Evolutionary conservation across 306 rosid genomes (phyloP).

Genomic region (Leucaena leucocephala): DNA sequence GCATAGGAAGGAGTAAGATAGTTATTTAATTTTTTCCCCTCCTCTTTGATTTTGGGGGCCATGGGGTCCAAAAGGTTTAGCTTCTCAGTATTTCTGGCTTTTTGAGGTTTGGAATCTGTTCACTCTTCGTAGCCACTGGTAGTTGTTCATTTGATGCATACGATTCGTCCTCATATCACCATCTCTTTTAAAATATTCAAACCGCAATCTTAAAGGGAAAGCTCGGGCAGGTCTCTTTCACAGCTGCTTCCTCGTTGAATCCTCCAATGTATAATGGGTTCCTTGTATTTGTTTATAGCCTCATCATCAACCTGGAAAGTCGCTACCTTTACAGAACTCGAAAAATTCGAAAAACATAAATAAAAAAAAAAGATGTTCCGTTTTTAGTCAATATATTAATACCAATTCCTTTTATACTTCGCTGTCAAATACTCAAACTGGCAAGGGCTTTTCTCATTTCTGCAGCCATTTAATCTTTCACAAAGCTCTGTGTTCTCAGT

Average conservation of each 20-base stretch:
- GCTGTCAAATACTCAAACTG: background rate
- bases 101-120: constrained; percentile 42
- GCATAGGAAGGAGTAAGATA: no score
- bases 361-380: background rate
- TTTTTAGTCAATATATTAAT: background rate
- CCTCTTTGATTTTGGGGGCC: no score
- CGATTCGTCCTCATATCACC: constrained; percentile 33
- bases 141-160: constrained; percentile 49
- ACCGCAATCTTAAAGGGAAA: constrained; percentile 16
- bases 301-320: constrained; percentile 47
- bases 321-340: constrained; percentile 16
- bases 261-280: constrained; percentile 36
- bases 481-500: constrained; percentile 27
- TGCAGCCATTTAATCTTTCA: constrained; percentile 31
- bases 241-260: constrained; percentile 38
- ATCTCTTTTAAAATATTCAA: background rate
- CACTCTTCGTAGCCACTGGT: constrained; percentile 25
- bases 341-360: background rate
- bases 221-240: constrained; percentile 40
- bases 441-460: constrained; percentile 29
- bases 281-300: constrained; percentile 41
- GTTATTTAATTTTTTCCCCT: no score
- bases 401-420: constrained; percentile 4
- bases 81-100: constrained; percentile 31
- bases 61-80: no score